Percentiles rank a stretch among this genome's conserved stretches.
Evolutionary conservation across 768 basidiomycete genomes (phyloP).

Genomic region (Pleurotus tuber-regium): DNA sequence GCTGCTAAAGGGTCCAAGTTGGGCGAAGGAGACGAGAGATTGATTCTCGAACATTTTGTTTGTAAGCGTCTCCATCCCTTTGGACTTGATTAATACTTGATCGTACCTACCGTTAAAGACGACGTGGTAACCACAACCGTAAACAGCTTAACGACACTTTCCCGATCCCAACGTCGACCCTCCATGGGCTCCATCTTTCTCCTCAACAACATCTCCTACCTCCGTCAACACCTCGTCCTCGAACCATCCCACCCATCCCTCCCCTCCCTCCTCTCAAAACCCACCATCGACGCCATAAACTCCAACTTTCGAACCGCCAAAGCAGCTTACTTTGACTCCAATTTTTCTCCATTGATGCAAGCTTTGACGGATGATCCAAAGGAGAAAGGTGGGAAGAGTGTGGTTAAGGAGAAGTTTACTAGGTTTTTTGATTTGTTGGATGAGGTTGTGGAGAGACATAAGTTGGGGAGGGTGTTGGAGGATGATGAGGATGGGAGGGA

Average conservation of each 20-base stretch:
- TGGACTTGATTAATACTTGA: background rate
- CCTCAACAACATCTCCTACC: constrained; percentile 75
- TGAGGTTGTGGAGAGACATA: constrained; percentile 75
- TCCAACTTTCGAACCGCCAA: constrained; percentile 79
- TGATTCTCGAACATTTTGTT: constrained; percentile 71
- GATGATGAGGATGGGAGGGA: constrained; percentile 63
- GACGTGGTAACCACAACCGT: constrained; percentile 73
- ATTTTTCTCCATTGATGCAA: constrained; percentile 78
- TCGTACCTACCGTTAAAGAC: constrained; percentile 35
- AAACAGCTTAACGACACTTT: constrained; percentile 58
- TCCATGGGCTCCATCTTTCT: constrained; percentile 75
- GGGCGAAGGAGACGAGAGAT: constrained; percentile 53
- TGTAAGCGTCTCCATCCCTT: constrained; percentile 42
- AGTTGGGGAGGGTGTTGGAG: constrained; percentile 63
- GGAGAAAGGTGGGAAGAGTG: constrained; percentile 52
- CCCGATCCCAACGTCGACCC: constrained; percentile 56
- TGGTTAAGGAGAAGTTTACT: constrained; percentile 80
- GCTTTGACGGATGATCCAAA: constrained; percentile 62
- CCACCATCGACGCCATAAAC: constrained; percentile 59
- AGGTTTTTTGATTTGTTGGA: constrained; percentile 80
- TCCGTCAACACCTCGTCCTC: constrained; percentile 57
- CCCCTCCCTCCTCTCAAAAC: constrained; percentile 52
- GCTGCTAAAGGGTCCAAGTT: constrained; percentile 49
- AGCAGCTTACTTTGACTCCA: constrained; percentile 81
- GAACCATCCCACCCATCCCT: constrained; percentile 47